These are phyloP conservation scores for Suillus sp. DNA, from an alignment of 768 basidiomycete species.

Conservation along the genomic window DNA sequence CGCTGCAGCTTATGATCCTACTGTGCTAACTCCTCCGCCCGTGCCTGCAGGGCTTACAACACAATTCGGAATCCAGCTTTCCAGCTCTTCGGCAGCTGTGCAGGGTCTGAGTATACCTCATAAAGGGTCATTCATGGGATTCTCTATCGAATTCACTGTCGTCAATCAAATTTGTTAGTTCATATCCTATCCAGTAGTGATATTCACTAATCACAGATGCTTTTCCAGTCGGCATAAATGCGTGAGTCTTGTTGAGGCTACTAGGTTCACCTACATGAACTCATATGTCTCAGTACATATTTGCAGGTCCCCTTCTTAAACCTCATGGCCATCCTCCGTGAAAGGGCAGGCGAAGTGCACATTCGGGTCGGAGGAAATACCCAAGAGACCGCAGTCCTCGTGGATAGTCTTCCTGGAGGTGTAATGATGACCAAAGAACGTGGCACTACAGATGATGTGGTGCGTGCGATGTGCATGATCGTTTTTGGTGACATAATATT, in stretches of 20 bases:
- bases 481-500: constrained; percentile 19
- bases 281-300: constrained; percentile 21
- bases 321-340: constrained; percentile 45
- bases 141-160: constrained; percentile 65
- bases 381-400: constrained; percentile 45
- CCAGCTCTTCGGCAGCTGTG: constrained; percentile 22
- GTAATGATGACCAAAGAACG: constrained; percentile 35
- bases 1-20: constrained; percentile 36
- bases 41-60: constrained; percentile 22
- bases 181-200: not conserved
- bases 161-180: constrained; percentile 50
- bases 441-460: constrained; percentile 17
- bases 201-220: not conserved
- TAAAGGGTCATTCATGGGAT: constrained; percentile 53
- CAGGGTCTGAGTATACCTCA: constrained; percentile 30
- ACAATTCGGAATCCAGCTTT: constrained; percentile 26
- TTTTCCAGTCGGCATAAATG: constrained; percentile 18
- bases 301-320: constrained; percentile 46
- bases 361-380: constrained; percentile 54
- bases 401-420: constrained; percentile 27
- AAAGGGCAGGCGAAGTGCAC: constrained; percentile 44
- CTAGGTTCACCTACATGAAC: not conserved
- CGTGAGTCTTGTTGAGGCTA: constrained; percentile 10
- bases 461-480: constrained; percentile 29
- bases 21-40: constrained; percentile 33